Conservation (phyloP, 169 alveolate species). For the Plasmodium gonderi region DNA sequence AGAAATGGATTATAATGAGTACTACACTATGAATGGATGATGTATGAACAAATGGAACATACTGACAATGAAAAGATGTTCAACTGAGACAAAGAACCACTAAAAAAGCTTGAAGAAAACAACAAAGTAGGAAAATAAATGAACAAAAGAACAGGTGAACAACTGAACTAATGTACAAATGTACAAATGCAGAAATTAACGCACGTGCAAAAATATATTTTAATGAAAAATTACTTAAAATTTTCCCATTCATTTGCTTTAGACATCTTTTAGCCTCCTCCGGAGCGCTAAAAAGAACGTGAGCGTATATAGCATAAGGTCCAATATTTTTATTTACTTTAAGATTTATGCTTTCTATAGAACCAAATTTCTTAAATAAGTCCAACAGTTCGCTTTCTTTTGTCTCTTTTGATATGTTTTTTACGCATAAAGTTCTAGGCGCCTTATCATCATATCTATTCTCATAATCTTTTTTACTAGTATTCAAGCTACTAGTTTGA, state of each 20-base stretch:
- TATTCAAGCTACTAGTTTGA: constrained; percentile 56
- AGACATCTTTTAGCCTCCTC: constrained; percentile 76
- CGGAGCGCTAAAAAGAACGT: constrained; percentile 72
- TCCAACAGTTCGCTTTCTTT: constrained; percentile 72
- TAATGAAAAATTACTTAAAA: constrained; percentile 56
- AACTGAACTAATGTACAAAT: too few relatives aligned
- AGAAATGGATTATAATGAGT: not conserved
- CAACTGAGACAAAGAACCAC: too few relatives aligned
- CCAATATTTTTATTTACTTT: constrained; percentile 72
- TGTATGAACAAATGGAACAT: not conserved
- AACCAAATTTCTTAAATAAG: constrained; percentile 61
- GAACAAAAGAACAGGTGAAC: not conserved
- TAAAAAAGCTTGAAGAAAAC: not conserved
- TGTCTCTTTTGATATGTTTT: constrained; percentile 73
- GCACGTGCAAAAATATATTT: not conserved
- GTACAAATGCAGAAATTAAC: not conserved
- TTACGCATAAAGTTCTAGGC: constrained; percentile 63
- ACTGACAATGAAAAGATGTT: not conserved
- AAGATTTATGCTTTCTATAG: constrained; percentile 72
- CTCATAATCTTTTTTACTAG: constrained; percentile 67
- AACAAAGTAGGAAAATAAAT: not conserved
- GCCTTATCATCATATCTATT: constrained; percentile 67
- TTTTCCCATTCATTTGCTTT: constrained; percentile 69
- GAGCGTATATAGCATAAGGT: constrained; percentile 73
- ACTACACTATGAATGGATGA: not conserved